phyloP scores from a whole-genome alignment of 225 moss, liverwort and hornwort genomes.

The Anthoceros angustus region DNA sequence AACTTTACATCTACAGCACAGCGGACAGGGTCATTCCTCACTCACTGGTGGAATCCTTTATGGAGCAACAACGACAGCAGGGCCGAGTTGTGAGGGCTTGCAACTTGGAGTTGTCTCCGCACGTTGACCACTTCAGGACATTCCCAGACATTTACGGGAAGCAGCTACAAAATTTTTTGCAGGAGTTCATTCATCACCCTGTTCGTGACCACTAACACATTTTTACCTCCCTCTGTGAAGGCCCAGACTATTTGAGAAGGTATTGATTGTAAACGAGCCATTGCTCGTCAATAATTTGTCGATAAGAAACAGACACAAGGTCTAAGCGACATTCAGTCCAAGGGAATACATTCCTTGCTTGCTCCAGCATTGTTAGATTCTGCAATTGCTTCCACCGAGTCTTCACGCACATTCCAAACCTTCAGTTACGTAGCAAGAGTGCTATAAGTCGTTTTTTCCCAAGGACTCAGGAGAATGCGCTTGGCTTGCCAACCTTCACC shows the following conservation, averaged over 20 bases:
- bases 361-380: too few species aligned
- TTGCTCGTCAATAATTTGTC: too few species aligned
- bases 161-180: slow-evolving; percentile 61
- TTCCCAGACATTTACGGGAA: slow-evolving; percentile 82
- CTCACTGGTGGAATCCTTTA: slow-evolving; percentile 69
- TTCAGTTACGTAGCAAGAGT: not conserved
- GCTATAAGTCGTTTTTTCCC: slow-evolving; percentile 19
- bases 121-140: slow-evolving; percentile 91
- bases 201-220: too few species aligned
- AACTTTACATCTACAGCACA: slow-evolving; percentile 90
- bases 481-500: slow-evolving; percentile 25
- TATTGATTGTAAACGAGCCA: too few species aligned
- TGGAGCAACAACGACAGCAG: slow-evolving; percentile 64
- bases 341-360: too few species aligned
- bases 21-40: slow-evolving; percentile 87
- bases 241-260: too few species aligned
- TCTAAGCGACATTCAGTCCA: too few species aligned
- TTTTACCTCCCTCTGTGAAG: too few species aligned
- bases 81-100: slow-evolving; percentile 67
- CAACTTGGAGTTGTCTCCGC: slow-evolving; percentile 83
- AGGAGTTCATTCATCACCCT: slow-evolving; percentile 26
- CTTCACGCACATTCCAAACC: not conserved
- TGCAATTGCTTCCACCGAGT: too few species aligned
- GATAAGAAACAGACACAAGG: too few species aligned
- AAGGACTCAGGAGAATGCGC: slow-evolving; percentile 19